phyloP scores from a whole-genome alignment of 495 filamentous ascomycete species.

The Aspergillus bertholletiae region DNA sequence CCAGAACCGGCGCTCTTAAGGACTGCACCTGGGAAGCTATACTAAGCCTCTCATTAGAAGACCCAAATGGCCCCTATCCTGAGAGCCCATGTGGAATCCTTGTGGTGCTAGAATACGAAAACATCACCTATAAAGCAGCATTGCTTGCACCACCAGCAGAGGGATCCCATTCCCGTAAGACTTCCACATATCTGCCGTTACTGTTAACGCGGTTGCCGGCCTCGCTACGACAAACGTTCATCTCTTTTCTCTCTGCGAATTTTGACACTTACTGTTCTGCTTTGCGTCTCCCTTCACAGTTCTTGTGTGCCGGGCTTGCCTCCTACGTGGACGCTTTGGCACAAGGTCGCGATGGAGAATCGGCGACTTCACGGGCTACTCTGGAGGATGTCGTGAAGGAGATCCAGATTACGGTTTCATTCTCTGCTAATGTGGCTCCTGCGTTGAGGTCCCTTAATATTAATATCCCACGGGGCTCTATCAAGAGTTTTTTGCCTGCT shows the following conservation, averaged over 20 bases:
- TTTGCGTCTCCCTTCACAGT: slow-evolving; percentile 36
- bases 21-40: slow-evolving; percentile 45
- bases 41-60: slow-evolving; percentile 13
- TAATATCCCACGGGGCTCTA: slow-evolving; percentile 33
- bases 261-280: slow-evolving; percentile 50
- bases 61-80: background rate
- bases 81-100: slow-evolving; percentile 31
- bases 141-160: slow-evolving; percentile 24
- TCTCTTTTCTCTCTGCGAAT: slow-evolving; percentile 43
- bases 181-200: slow-evolving; percentile 43
- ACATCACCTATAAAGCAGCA: slow-evolving; percentile 44
- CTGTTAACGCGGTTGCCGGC: slow-evolving; percentile 51
- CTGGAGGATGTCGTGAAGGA: slow-evolving; percentile 36
- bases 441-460: slow-evolving; percentile 47
- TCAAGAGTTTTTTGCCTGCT: slow-evolving; percentile 23
- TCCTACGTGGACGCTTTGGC: slow-evolving; percentile 24
- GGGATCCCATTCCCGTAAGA: background rate
- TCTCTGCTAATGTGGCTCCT: slow-evolving; percentile 35
- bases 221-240: slow-evolving; percentile 46
- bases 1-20: slow-evolving; percentile 44
- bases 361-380: background rate
- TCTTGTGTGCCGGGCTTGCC: slow-evolving; percentile 33
- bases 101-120: slow-evolving; percentile 49
- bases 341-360: background rate
- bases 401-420: slow-evolving; percentile 38